A percentile compares a stretch with the other conserved stretches of the same genome.
phyloP scores from a whole-genome alignment of 2,329 filamentous ascomycete genomes.

The Aspergillaceae sp. region DNA sequence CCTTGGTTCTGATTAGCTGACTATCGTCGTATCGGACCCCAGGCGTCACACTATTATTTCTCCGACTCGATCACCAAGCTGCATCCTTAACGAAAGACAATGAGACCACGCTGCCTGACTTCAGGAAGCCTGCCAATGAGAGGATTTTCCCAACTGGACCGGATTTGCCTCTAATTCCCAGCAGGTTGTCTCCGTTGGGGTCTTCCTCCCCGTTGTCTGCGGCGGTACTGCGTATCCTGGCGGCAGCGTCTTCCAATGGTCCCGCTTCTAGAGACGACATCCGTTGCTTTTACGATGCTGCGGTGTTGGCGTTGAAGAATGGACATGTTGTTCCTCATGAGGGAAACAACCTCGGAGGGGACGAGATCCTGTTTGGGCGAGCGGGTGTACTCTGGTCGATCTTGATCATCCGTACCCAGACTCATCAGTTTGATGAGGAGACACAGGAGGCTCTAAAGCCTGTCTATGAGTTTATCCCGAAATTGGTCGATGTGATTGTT shows the following conservation, averaged over 20 bases:
- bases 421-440: constrained; percentile 13
- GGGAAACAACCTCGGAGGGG: constrained; percentile 23
- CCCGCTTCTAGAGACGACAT: constrained; percentile 21
- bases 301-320: constrained; percentile 22
- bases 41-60: constrained; percentile 31
- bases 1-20: background rate
- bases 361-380: constrained; percentile 33
- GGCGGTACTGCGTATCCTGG: constrained; percentile 13
- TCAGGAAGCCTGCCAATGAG: constrained; percentile 19
- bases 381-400: constrained; percentile 30
- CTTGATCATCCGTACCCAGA: constrained; percentile 22
- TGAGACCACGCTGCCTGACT: constrained; percentile 10
- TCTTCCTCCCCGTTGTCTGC: constrained; percentile 23
- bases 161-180: constrained; percentile 17
- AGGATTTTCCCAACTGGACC: constrained; percentile 18
- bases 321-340: constrained; percentile 17
- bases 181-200: constrained; percentile 26
- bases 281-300: constrained; percentile 18
- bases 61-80: constrained; percentile 31
- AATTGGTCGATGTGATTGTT: constrained; percentile 25
- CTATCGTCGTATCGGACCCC: background rate
- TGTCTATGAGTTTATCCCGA: constrained; percentile 21
- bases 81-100: constrained; percentile 13
- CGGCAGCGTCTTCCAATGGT: constrained; percentile 10
- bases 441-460: constrained; percentile 13